A percentile compares a stretch with the other conserved stretches of the same genome.
Conservation (phyloP, 192 early-diverging fungal genomes). For the Cetraspora pellucida region DNA sequence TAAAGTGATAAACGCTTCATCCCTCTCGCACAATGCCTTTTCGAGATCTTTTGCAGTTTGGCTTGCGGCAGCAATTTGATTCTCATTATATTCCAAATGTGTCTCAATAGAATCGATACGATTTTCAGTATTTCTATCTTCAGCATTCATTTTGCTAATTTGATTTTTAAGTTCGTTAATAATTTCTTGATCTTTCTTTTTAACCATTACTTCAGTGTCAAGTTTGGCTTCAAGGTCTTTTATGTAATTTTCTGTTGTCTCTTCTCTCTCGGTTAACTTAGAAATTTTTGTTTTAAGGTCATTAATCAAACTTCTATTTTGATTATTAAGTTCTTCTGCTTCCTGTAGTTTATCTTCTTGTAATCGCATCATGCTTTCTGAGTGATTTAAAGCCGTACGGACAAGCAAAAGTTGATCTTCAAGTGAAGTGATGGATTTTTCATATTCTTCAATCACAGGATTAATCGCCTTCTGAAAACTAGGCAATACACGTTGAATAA, state of each 20-base stretch:
- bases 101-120: conserved; percentile 38
- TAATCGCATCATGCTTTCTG: conserved; percentile 55
- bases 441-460: conserved; percentile 74
- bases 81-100: conserved; percentile 23
- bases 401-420: conserved; percentile 62
- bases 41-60: conserved; percentile 30
- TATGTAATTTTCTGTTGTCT: conserved; percentile 47
- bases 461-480: conserved; percentile 55
- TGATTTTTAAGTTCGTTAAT: conserved; percentile 1
- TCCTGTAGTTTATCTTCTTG: conserved; percentile 54
- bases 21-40: conserved; percentile 27
- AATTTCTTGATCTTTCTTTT: conserved; percentile 37
- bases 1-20: conserved; percentile 20
- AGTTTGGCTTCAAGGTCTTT: conserved; percentile 45
- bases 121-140: conserved; percentile 23
- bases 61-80: not conserved
- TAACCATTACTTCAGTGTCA: conserved; percentile 33
- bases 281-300: conserved; percentile 45
- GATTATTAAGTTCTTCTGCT: conserved; percentile 32
- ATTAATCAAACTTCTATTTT: conserved; percentile 34
- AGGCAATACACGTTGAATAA: conserved; percentile 1
- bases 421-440: conserved; percentile 61
- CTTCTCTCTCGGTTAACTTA: conserved; percentile 57
- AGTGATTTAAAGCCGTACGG: conserved; percentile 59
- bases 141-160: conserved; percentile 8